Evolutionary conservation across 1,284 basidiomycete species (phyloP), one percentile per base, ranked within the genome.

Genomic region (Moesziomyces parantarcticus): DNA sequence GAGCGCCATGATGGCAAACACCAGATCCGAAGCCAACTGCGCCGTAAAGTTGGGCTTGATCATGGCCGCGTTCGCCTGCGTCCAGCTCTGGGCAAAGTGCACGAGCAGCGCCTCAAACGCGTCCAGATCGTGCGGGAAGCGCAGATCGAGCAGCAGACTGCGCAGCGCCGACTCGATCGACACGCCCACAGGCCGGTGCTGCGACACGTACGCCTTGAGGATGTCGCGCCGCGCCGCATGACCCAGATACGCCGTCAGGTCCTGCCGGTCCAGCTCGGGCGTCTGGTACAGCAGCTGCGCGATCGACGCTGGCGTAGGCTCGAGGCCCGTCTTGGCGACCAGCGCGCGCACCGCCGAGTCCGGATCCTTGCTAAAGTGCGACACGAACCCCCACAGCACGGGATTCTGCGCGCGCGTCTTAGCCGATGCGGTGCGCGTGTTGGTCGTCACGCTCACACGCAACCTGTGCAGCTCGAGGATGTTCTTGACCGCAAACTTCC

Each of bases 151-250:
- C 58, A 98, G 85, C 85, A 98, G 94, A 50, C 91, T 88, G 41
- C 97, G 89, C 57, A 99, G 86, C 5, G 94, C 93, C 60, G 91
- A 90, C 85, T 98, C 94, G 70, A 98, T 89, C 64, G 92, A 88
- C 44, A 97, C 86, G 3, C 92, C 91, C 0, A 87, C 86, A 79
- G 97, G 92, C 18, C 92, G 90, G 85, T 98, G 97, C 59, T 89
- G 89, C 77, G 93, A 92, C 54, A 98, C 87, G 84, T 92, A 99
- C 9, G 91, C 89, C 76, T 90, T 90, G 55, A 97, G 86, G 25
- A 94, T 89, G 26, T 88, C 85, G 76, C 90, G 90, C 57, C 92
- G 91, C 34, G 89, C 86, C 70, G 88, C 87, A 14, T 67, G 67
- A 0, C 90, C 88, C 5, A 99, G 87, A 83, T 93, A 94, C 53